Evolutionary conservation across 2,329 filamentous ascomycete species (phyloP).

Genomic region (Colletotrichum sansevieriae): DNA sequence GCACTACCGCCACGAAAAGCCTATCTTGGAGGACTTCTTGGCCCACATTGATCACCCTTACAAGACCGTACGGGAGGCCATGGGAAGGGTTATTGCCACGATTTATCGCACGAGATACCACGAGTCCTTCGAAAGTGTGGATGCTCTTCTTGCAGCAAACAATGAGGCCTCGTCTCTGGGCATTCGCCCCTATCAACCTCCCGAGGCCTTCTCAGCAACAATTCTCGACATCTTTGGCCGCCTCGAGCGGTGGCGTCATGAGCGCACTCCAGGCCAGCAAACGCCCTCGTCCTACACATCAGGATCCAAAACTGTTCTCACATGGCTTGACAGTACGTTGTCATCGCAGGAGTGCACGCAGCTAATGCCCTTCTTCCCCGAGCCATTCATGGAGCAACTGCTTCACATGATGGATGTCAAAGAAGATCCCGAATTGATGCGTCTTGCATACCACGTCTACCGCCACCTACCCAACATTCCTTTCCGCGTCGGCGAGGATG

Average conservation of each 20-base stretch:
- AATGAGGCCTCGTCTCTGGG: slow-evolving; percentile 85
- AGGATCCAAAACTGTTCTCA: slow-evolving; percentile 93
- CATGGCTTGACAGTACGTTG: slow-evolving; percentile 93
- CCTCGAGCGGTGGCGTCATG: slow-evolving; percentile 88
- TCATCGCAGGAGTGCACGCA: slow-evolving; percentile 94
- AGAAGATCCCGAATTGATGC: slow-evolving; percentile 95
- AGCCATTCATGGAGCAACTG: slow-evolving; percentile 89
- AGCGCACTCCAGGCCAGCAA: slow-evolving; percentile 88
- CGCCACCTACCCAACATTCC: slow-evolving; percentile 96
- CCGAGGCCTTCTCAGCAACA: slow-evolving; percentile 77
- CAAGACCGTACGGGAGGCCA: slow-evolving; percentile 95
- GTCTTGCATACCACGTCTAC: slow-evolving; percentile 95
- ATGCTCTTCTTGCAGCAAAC: slow-evolving; percentile 81
- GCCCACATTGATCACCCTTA: slow-evolving; percentile 96
- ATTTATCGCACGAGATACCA: slow-evolving; percentile 94
- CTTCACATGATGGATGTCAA: slow-evolving; percentile 99
- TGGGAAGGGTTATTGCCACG: slow-evolving; percentile 87
- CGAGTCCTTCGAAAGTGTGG: slow-evolving; percentile 89
- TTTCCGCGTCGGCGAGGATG: slow-evolving; percentile 87
- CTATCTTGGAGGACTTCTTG: slow-evolving; percentile 90
- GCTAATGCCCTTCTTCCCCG: slow-evolving; percentile 90
- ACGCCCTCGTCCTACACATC: slow-evolving; percentile 95
- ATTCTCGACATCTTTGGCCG: slow-evolving; percentile 82
- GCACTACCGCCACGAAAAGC: slow-evolving; percentile 93
- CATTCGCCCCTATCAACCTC: slow-evolving; percentile 84